Percentiles rank a stretch among this genome's conserved stretches.
phyloP scores from a whole-genome alignment of 352 stramenopile genomes.

The Phytophthora aleatoria region DNA sequence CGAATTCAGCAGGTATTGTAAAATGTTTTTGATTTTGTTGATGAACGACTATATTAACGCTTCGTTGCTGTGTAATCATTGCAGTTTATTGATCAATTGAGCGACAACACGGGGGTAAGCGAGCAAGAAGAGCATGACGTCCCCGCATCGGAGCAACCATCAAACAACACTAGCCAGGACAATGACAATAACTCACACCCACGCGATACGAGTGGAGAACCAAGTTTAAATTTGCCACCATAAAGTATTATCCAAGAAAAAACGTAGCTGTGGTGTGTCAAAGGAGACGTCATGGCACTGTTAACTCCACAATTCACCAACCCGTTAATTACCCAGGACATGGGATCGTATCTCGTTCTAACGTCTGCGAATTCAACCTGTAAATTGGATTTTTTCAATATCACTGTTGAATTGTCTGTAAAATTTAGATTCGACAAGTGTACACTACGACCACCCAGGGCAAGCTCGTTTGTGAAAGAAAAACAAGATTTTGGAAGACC shows the following conservation, averaged over 20 bases:
- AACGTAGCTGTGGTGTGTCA: background rate
- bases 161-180: conserved; percentile 3
- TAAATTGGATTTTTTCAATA: too few relatives aligned
- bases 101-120: conserved; percentile 1
- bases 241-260: conserved; percentile 3
- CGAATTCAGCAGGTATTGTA: conserved; percentile 42
- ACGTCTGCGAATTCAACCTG: background rate
- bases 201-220: background rate
- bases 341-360: background rate
- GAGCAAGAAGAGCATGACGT: conserved; percentile 4
- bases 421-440: too few relatives aligned
- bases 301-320: too few relatives aligned
- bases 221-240: conserved; percentile 18
- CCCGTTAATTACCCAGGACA: background rate
- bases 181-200: background rate
- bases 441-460: too few relatives aligned
- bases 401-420: too few relatives aligned
- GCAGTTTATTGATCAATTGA: conserved; percentile 28
- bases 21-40: background rate
- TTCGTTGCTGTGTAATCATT: background rate
- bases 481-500: too few relatives aligned
- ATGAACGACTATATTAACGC: background rate
- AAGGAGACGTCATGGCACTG: background rate
- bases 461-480: too few relatives aligned
- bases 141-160: background rate